phyloP scores from a whole-genome alignment of 345 rosid genomes.

The Acer saccharum region DNA sequence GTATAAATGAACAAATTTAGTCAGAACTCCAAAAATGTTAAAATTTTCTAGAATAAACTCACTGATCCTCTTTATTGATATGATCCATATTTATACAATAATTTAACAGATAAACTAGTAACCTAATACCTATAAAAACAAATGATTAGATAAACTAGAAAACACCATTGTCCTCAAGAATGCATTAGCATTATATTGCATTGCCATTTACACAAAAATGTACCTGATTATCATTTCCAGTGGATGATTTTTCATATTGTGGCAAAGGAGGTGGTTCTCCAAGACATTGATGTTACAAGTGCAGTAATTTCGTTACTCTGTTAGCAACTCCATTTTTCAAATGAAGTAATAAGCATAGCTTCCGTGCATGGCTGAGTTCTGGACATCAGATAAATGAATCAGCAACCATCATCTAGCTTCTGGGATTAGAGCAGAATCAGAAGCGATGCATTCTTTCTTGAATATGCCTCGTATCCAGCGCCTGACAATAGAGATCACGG shows the following conservation, averaged over 20 bases:
- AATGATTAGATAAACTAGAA: background rate
- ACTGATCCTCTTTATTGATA: background rate
- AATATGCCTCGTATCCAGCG: slow-evolving; percentile 39
- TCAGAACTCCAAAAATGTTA: background rate
- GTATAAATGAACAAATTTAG: background rate
- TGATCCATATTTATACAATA: background rate
- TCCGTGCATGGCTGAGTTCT: background rate
- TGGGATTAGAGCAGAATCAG: background rate
- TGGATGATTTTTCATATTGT: slow-evolving; percentile 38
- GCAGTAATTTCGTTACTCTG: slow-evolving; percentile 50
- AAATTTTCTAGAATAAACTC: background rate
- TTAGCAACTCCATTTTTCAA: slow-evolving; percentile 25
- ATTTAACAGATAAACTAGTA: background rate
- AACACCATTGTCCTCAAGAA: background rate
- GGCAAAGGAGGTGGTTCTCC: slow-evolving; percentile 59
- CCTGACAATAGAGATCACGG: slow-evolving; percentile 23
- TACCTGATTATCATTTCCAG: background rate
- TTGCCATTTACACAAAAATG: background rate
- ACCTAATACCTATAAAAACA: background rate
- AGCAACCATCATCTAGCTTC: slow-evolving; percentile 7
- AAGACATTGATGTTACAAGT: slow-evolving; percentile 52
- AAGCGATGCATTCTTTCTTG: slow-evolving; percentile 7
- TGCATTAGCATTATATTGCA: background rate
- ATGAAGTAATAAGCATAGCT: background rate
- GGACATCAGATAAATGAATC: slow-evolving; percentile 1